Conservation (phyloP, 2,329 filamentous ascomycete species). For the Botrytis elliptica region DNA sequence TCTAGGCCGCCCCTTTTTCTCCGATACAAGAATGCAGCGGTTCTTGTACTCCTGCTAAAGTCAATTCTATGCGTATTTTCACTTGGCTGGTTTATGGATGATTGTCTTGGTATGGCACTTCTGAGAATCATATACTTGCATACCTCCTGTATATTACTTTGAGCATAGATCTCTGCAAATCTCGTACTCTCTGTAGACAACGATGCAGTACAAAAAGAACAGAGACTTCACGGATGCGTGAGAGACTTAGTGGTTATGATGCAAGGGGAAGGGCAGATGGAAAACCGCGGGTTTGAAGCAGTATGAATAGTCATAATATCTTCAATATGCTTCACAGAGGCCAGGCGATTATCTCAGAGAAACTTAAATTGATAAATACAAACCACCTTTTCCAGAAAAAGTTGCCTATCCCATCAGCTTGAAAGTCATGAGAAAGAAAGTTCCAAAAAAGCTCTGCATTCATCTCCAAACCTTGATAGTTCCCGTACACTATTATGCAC, state of each 20-base stretch:
- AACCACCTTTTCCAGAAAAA: not conserved
- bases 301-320: not conserved
- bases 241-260: not conserved
- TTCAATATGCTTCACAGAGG: not conserved
- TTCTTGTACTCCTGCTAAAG: not conserved
- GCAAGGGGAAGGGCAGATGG: not conserved
- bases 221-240: not conserved
- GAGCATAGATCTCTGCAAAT: not conserved
- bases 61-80: not conserved
- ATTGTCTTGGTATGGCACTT: not conserved
- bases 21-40: not conserved
- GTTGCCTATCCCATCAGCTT: not conserved
- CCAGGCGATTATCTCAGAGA: not conserved
- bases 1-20: not conserved
- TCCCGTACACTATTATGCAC: not conserved
- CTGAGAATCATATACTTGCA: not conserved
- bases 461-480: not conserved
- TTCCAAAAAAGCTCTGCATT: not conserved
- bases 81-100: not conserved
- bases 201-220: not conserved
- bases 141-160: not conserved
- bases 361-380: not conserved
- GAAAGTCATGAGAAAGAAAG: not conserved
- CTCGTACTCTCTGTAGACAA: not conserved
- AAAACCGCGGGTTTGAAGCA: not conserved